These are phyloP conservation scores for Zygosaccharomyces sapae DNA, from an alignment of 1,139 yeast genomes.

Conservation along the genomic window DNA sequence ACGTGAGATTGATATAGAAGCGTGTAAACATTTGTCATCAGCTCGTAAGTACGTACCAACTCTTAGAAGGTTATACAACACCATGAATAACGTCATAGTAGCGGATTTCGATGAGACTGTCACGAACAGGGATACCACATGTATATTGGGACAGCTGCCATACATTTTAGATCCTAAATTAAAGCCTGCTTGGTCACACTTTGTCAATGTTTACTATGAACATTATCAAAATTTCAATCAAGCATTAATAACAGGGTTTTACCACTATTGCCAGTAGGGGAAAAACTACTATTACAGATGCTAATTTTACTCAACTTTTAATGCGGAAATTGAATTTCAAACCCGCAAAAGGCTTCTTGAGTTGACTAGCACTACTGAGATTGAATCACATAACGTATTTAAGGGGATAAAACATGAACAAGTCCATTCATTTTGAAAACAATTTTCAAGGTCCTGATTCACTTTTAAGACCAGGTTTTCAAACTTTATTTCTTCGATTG, in stretches of 20 bases:
- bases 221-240: conserved; percentile 14
- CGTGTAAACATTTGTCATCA: conserved; percentile 12
- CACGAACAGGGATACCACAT: conserved; percentile 30
- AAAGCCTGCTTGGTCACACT: conserved; percentile 29
- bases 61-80: background rate
- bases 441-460: conserved; percentile 1
- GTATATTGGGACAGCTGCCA: conserved; percentile 25
- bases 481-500: conserved; percentile 8
- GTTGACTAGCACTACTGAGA: conserved; percentile 25
- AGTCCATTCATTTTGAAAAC: conserved; percentile 13
- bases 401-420: conserved; percentile 18
- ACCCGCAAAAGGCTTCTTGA: conserved; percentile 23
- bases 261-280: conserved; percentile 15
- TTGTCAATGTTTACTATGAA: conserved; percentile 23
- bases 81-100: conserved; percentile 22
- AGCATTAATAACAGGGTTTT: conserved; percentile 11
- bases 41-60: background rate
- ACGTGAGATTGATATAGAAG: conserved; percentile 19
- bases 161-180: conserved; percentile 18
- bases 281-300: conserved; percentile 1
- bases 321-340: conserved; percentile 21
- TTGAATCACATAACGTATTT: conserved; percentile 23
- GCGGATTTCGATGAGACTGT: conserved; percentile 36
- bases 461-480: conserved; percentile 19
- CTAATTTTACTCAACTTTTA: conserved; percentile 13